These are phyloP conservation scores for Hymenotorrendiella dingleyae DNA, from an alignment of 2,329 filamentous ascomycete species.

Conservation along the genomic window DNA sequence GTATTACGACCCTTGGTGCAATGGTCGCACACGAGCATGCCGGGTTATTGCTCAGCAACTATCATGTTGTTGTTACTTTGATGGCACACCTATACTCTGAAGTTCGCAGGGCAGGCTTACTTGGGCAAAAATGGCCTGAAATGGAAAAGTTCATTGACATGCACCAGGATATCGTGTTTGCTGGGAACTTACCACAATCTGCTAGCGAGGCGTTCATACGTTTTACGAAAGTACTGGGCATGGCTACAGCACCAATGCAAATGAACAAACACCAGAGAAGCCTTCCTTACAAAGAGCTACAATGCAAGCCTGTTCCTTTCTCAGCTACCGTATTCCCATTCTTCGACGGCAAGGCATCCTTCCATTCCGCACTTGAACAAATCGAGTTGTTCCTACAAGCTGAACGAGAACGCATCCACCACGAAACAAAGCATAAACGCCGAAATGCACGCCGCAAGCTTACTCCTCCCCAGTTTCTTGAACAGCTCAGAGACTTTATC, in stretches of 20 bases:
- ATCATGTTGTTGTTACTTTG: background rate
- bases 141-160: constrained; percentile 2
- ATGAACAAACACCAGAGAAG: background rate
- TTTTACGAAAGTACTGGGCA: background rate
- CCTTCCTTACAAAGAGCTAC: background rate
- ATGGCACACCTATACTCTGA: background rate
- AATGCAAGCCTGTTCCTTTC: background rate
- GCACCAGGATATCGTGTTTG: constrained; percentile 1
- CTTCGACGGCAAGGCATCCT: background rate
- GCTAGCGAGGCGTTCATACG: constrained; percentile 1
- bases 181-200: background rate
- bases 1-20: background rate
- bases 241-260: background rate
- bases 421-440: constrained; percentile 1
- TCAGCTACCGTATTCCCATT: background rate
- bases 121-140: background rate
- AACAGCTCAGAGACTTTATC: background rate
- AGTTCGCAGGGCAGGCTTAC: background rate
- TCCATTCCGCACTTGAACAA: background rate
- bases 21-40: background rate
- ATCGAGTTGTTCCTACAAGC: background rate
- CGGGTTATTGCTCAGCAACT: constrained; percentile 1
- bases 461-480: background rate
- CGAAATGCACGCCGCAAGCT: background rate
- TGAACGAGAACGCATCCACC: background rate